Evolutionary conservation across 1,284 basidiomycete species (phyloP).

Genomic region (Athelia psychrophila): DNA sequence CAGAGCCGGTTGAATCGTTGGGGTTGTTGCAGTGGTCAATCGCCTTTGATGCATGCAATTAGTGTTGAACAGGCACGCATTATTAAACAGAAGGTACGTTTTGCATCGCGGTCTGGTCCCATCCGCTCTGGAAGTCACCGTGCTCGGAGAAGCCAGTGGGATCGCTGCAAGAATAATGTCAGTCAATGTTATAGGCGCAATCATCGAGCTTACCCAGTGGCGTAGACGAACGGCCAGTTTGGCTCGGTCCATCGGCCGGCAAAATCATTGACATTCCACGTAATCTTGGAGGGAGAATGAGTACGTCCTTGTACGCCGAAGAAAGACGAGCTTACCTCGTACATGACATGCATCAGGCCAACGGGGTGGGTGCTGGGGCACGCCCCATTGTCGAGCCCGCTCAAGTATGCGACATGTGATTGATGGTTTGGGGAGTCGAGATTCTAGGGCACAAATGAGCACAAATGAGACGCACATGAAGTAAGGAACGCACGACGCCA

Average conservation of each 20-base stretch:
- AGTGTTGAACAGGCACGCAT: constrained; percentile 18
- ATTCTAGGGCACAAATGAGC: background rate
- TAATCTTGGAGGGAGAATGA: constrained; percentile 25
- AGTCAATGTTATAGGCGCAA: background rate
- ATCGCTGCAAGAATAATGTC: constrained; percentile 25
- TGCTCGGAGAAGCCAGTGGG: constrained; percentile 47
- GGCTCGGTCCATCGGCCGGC: constrained; percentile 32
- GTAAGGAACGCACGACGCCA: constrained; percentile 24
- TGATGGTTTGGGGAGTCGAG: constrained; percentile 25
- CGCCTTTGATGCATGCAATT: constrained; percentile 39
- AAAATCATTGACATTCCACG: constrained; percentile 37
- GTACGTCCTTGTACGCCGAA: background rate
- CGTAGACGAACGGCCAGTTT: constrained; percentile 44
- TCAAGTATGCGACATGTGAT: constrained; percentile 32
- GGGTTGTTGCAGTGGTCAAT: constrained; percentile 46
- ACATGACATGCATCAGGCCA: constrained; percentile 44
- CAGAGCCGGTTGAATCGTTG: constrained; percentile 30
- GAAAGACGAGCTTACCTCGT: constrained; percentile 30
- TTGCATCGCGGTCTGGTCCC: constrained; percentile 27
- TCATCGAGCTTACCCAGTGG: too few species aligned
- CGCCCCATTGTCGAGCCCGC: constrained; percentile 38
- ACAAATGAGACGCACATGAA: background rate
- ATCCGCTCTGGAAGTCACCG: constrained; percentile 47
- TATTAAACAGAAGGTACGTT: too few species aligned
- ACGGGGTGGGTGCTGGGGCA: constrained; percentile 46